These are phyloP conservation scores for Pythium grandisporangium DNA, from an alignment of 352 stramenopile genomes.

Conservation along the genomic window DNA sequence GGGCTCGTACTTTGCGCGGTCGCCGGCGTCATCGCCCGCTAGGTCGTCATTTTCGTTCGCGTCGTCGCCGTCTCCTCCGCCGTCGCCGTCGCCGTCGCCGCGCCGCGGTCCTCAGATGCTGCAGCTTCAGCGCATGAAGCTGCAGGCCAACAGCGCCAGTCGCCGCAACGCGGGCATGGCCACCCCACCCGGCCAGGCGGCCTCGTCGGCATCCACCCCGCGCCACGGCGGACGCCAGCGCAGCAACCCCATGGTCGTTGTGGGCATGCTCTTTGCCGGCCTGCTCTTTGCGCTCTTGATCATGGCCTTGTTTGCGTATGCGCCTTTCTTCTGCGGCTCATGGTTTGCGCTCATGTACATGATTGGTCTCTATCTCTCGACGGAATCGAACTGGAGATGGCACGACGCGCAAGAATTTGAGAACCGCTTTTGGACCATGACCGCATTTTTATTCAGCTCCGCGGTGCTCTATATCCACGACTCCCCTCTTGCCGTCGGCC, in stretches of 20 bases:
- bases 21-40: background rate
- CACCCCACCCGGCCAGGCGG: no score
- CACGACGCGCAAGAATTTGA: conserved; percentile 93
- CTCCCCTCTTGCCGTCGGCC: conserved; percentile 81
- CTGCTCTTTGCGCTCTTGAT: conserved; percentile 54
- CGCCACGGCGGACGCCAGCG: no score
- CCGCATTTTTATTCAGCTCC: conserved; percentile 87
- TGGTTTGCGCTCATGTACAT: conserved; percentile 80
- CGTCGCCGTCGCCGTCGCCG: conserved; percentile 5
- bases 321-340: conserved; percentile 67
- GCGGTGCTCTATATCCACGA: conserved; percentile 93
- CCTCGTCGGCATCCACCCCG: no score
- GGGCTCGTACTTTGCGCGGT: background rate
- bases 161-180: conserved; percentile 1
- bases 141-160: conserved; percentile 7
- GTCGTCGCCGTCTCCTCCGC: conserved; percentile 2
- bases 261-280: conserved; percentile 56
- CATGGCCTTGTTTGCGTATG: conserved; percentile 79
- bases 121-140: conserved; percentile 36
- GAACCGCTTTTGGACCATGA: conserved; percentile 96
- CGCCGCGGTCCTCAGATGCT: conserved; percentile 16
- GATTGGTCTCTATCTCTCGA: conserved; percentile 72
- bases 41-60: conserved; percentile 1
- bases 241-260: conserved; percentile 59
- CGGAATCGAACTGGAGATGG: conserved; percentile 79